Conservation (phyloP, 345 rosid genomes). For the Hypericum androsaemum region DNA sequence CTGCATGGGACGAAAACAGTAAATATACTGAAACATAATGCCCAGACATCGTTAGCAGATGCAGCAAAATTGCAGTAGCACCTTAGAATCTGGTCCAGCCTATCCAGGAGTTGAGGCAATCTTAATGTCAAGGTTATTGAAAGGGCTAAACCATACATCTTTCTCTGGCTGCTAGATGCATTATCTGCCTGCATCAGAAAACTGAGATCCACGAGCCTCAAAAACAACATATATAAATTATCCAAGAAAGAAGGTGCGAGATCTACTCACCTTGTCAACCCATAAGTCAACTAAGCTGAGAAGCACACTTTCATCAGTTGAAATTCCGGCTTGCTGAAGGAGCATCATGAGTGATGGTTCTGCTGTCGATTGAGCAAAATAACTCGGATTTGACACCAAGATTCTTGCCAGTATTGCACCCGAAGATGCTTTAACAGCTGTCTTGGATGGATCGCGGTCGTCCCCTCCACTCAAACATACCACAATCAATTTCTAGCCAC, state of each 20-base stretch:
- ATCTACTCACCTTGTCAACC: slow-evolving; percentile 95
- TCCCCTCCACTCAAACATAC: slow-evolving; percentile 87
- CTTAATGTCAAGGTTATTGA: slow-evolving; percentile 76
- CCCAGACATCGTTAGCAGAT: background rate
- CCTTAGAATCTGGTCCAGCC: slow-evolving; percentile 89
- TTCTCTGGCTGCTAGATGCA: slow-evolving; percentile 56
- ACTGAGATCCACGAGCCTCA: slow-evolving; percentile 14
- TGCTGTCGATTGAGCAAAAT: slow-evolving; percentile 76
- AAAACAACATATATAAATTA: background rate
- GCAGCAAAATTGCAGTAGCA: slow-evolving; percentile 14
- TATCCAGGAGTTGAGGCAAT: slow-evolving; percentile 89
- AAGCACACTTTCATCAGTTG: slow-evolving; percentile 61
- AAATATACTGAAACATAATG: slow-evolving; percentile 5
- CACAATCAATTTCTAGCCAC: slow-evolving; percentile 60
- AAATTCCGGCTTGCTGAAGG: slow-evolving; percentile 68
- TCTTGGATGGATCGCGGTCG: slow-evolving; percentile 69
- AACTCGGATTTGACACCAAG: slow-evolving; percentile 87
- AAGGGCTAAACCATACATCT: slow-evolving; percentile 76
- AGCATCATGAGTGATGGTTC: slow-evolving; percentile 63
- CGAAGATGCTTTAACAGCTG: slow-evolving; percentile 72
- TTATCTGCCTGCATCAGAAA: slow-evolving; percentile 64
- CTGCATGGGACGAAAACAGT: slow-evolving; percentile 26
- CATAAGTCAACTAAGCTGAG: slow-evolving; percentile 83
- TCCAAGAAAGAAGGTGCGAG: background rate
- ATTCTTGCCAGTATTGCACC: slow-evolving; percentile 84